Percentiles rank a stretch among this genome's conserved stretches.
Evolutionary conservation across 1,284 basidiomycete species (phyloP).

Genomic region (Neotropicomus parvogracilis): DNA sequence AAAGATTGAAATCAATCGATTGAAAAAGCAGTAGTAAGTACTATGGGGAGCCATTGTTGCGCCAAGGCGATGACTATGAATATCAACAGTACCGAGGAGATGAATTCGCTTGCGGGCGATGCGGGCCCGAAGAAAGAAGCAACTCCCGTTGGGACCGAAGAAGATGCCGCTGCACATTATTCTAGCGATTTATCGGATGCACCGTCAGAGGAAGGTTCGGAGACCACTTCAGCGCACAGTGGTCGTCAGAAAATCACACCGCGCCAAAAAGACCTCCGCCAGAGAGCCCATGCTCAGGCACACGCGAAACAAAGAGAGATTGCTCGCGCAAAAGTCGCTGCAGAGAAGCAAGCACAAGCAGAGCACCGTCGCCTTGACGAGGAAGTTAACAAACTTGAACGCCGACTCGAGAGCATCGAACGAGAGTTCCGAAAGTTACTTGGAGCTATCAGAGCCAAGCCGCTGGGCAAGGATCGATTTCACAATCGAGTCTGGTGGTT

Average conservation of each 20-base stretch:
- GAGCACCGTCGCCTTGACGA: constrained; percentile 84
- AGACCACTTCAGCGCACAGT: constrained; percentile 41
- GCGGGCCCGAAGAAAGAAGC: constrained; percentile 53
- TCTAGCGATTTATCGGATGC: constrained; percentile 70
- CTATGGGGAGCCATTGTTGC: constrained; percentile 1
- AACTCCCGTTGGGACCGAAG: constrained; percentile 43
- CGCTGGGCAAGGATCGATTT: constrained; percentile 89
- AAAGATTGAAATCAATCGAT: constrained; percentile 89
- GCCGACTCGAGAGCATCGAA: constrained; percentile 82
- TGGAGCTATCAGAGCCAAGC: constrained; percentile 80
- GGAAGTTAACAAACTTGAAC: constrained; percentile 77
- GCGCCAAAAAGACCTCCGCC: constrained; percentile 50
- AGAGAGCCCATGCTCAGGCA: constrained; percentile 54
- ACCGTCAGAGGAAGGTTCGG: constrained; percentile 53
- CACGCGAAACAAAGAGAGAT: constrained; percentile 75
- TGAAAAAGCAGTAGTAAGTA: constrained; percentile 82
- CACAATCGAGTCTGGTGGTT: constrained; percentile 98
- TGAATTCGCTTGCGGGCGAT: constrained; percentile 60
- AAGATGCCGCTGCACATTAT: constrained; percentile 58
- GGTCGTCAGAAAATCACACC: constrained; percentile 46
- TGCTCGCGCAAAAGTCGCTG: constrained; percentile 68
- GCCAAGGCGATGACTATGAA: constrained; percentile 10
- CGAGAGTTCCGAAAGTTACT: constrained; percentile 88
- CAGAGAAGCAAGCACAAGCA: constrained; percentile 64
- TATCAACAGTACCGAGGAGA: constrained; percentile 62